A percentile compares a stretch with the other conserved stretches of the same genome.
Evolutionary conservation across 441 rosid genomes (phyloP).

Genomic region (Eutrema salsugineum): DNA sequence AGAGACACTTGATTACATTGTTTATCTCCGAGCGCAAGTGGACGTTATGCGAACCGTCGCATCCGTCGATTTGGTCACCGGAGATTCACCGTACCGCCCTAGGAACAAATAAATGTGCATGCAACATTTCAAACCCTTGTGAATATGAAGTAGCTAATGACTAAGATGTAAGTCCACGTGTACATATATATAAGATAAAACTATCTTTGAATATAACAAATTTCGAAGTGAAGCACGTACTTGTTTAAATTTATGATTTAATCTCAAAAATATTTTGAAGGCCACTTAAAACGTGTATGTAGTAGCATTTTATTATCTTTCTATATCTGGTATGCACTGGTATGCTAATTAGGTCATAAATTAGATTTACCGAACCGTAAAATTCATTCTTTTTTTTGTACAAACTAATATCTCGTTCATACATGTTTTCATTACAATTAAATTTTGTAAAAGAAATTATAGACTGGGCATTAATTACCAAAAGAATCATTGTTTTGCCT

Average conservation of each 20-base stretch:
- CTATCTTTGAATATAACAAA: not conserved
- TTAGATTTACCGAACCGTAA: too few relatives aligned
- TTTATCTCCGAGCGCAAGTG: conserved; percentile 73
- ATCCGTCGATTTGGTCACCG: conserved; percentile 22
- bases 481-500: too few relatives aligned
- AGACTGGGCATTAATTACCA: too few relatives aligned
- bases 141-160: conserved; percentile 15
- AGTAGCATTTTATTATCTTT: not conserved
- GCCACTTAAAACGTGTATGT: not conserved
- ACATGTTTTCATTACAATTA: too few relatives aligned
- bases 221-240: not conserved
- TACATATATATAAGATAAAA: conserved; percentile 14
- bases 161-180: conserved; percentile 10
- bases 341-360: too few relatives aligned
- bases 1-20: conserved; percentile 87
- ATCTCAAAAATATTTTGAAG: not conserved
- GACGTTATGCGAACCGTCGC: conserved; percentile 73
- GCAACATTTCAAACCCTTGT: conserved; percentile 16
- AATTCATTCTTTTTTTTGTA: too few relatives aligned
- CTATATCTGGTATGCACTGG: not conserved
- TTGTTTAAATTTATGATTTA: not conserved
- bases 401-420: too few relatives aligned
- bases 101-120: conserved; percentile 3
- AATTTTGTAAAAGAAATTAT: too few relatives aligned
- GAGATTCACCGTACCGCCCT: not conserved